Base-by-base conservation (phyloP, 306 rosid species). In the Abrus pulchellus region DNA sequence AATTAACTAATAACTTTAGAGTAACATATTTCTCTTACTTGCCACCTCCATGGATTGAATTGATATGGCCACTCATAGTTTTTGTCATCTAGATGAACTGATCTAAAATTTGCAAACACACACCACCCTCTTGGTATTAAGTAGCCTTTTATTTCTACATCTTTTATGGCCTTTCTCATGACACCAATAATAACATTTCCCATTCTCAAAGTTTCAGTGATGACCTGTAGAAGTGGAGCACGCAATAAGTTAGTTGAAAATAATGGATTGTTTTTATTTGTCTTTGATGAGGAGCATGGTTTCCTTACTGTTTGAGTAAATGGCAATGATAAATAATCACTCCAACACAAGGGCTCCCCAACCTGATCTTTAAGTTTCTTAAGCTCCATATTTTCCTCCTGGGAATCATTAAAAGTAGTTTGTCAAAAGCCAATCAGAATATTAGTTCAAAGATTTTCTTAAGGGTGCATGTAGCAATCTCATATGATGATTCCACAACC, bases 11-110 rank as follows among this genome's bases (percentile, higher is more conserved):
- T 30, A 7, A 70, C 29, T 30, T 30, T 41, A 48, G 29, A 36
- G 53, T 30, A 69, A 2, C 36, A 57, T 67, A 20, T 5, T 40
- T 72, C 38, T 84, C 93, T 85, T 88, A 95, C 99, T 75, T 95
- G 93, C 99, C 99, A 95, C 84, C 99, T 93, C 99, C 98, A 93
- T 83, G 99, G 99, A 83, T 95, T 91, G 87, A 95, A 95, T 70
- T 88, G 86, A 82, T 91, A 82, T 64, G 99, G 98, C 29, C 83
- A 81, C 44, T 91, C 96, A 74, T 89, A 95, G 82, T 88, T 86
- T 71, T 57, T 87, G 29, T 87, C 93, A 78, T 95, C 98, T 43
- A 95, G 98, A 90, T 95, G 99, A 81, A 95, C 93, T 53, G 98
- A 95, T 88, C 98, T 89, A 56, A 95, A 90, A 84, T 90, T 91